These are phyloP conservation scores for Veloporphyrellus conicus DNA, from an alignment of 1,284 basidiomycete species.

Conservation along the genomic window DNA sequence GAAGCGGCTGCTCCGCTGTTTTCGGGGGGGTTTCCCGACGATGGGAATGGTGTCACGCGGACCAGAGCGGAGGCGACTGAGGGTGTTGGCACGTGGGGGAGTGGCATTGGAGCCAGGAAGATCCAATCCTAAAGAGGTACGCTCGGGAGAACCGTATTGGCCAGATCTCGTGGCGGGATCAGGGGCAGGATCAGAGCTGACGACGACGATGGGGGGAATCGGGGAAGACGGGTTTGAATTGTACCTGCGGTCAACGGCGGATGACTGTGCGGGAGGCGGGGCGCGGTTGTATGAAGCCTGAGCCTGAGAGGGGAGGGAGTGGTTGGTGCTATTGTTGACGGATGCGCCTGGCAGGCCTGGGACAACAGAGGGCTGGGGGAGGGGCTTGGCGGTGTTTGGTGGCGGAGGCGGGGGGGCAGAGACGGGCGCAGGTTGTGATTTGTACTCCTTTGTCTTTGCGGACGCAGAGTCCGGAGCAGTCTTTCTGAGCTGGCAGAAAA, in stretches of 20 bases:
- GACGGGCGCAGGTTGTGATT: slow-evolving; percentile 44
- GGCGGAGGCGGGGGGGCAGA: slow-evolving; percentile 59
- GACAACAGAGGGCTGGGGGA: slow-evolving; percentile 45
- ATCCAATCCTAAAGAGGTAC: slow-evolving; percentile 50
- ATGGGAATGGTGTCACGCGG: slow-evolving; percentile 95
- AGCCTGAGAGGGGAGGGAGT: slow-evolving; percentile 33
- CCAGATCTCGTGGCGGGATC: slow-evolving; percentile 47
- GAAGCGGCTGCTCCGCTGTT: slow-evolving; percentile 94
- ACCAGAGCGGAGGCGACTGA: slow-evolving; percentile 66
- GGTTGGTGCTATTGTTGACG: slow-evolving; percentile 43
- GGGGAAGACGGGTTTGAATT: slow-evolving; percentile 45
- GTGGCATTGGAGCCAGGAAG: slow-evolving; percentile 41
- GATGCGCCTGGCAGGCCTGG: slow-evolving; percentile 39
- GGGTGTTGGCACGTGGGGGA: slow-evolving; percentile 59
- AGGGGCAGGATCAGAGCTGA: slow-evolving; percentile 71
- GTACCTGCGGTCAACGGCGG: slow-evolving; percentile 52
- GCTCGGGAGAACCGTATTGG: slow-evolving; percentile 45
- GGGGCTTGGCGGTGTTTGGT: slow-evolving; percentile 60
- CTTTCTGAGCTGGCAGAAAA: slow-evolving; percentile 56
- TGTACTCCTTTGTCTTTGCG: slow-evolving; percentile 63
- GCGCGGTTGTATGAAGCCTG: slow-evolving; percentile 43
- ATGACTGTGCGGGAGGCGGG: slow-evolving; percentile 36
- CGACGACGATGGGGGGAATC: slow-evolving; percentile 85
- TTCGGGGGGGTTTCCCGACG: slow-evolving; percentile 90
- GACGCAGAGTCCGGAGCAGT: slow-evolving; percentile 61